Evolutionary conservation across 768 basidiomycete species (phyloP), one percentile per base, ranked within the genome.

Genomic region (Suillus placidus): DNA sequence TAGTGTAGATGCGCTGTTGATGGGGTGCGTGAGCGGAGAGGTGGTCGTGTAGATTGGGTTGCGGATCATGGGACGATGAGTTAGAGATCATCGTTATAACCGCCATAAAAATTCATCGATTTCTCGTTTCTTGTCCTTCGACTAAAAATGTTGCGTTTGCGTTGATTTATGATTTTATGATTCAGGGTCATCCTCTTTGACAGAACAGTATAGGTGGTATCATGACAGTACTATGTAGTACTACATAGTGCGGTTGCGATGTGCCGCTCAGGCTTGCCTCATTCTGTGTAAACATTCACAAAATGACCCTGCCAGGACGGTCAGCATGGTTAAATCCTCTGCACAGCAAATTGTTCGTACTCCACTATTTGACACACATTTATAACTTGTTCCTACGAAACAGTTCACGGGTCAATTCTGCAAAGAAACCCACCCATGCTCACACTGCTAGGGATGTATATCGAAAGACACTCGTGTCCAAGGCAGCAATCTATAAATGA

Each of bases 21-120:
- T 93, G 69, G 91, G 91, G 2, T 91, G 88, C 66, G 85, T 93
- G 4, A 90, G 85, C 0, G 92, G 92, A 12, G 80, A 86, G 55
- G 77, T 76, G 2, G 70, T 78, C 16, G 74, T 90, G 30, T 85
- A 62, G 55, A 20, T 30, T 52, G 37, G 26, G 35, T 9, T 16
- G 10, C 3, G 43, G 14, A 37, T 23, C 37, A 26, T 7, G 13
- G 13, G 18, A 32, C 8, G 57, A 63, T 23, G 20, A 61, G 20
- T 42, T 62, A 30, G 35, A 47, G 3, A 58, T 35, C 61, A 42
- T 13, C 20, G 20, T 55, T 55, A n/a, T n/a, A 13, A 55, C 34
- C 20, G 20, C 34, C 20, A 35, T 55, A 10, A 7, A 35, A 55
- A 35, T 13, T 7, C 12, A 55, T n/a, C 12, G 32, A n/a, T 35